phyloP scores from a whole-genome alignment of 768 basidiomycete genomes.

The Trametes gibbosa region DNA sequence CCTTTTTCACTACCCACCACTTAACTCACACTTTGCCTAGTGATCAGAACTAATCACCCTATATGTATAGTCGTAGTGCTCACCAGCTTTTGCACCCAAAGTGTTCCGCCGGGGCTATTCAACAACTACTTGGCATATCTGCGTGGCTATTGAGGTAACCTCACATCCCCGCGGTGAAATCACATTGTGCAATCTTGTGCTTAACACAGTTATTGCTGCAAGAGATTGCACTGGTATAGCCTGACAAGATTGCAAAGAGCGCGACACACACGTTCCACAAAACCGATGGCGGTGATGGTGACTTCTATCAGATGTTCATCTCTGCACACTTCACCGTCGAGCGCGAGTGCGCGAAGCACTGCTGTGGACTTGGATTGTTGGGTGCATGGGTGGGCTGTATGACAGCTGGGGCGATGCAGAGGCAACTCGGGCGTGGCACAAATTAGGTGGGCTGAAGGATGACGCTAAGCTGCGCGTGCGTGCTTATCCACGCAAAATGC shows the following conservation, averaged over 20 bases:
- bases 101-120: too few species aligned
- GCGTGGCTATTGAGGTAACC: too few species aligned
- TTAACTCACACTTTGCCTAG: too few species aligned
- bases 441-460: slow-evolving; percentile 28
- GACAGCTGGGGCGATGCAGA: slow-evolving; percentile 20
- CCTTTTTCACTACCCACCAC: too few species aligned
- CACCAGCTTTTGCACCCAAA: too few species aligned
- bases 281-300: slow-evolving; percentile 28
- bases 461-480: slow-evolving; percentile 13
- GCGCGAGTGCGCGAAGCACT: slow-evolving; percentile 36
- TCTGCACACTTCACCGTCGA: slow-evolving; percentile 34
- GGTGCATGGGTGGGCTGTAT: slow-evolving; percentile 27
- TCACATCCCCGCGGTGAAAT: too few species aligned
- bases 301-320: slow-evolving; percentile 35
- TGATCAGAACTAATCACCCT: too few species aligned
- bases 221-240: slow-evolving; percentile 34
- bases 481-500: slow-evolving; percentile 18
- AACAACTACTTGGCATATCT: too few species aligned
- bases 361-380: slow-evolving; percentile 39
- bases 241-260: slow-evolving; percentile 29
- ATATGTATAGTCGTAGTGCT: too few species aligned
- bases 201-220: too few species aligned
- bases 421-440: slow-evolving; percentile 29
- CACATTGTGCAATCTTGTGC: too few species aligned
- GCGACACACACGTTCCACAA: slow-evolving; percentile 34